phyloP scores from a whole-genome alignment of 148 eudicot species.

The Amaranthus hypochondriacus region DNA sequence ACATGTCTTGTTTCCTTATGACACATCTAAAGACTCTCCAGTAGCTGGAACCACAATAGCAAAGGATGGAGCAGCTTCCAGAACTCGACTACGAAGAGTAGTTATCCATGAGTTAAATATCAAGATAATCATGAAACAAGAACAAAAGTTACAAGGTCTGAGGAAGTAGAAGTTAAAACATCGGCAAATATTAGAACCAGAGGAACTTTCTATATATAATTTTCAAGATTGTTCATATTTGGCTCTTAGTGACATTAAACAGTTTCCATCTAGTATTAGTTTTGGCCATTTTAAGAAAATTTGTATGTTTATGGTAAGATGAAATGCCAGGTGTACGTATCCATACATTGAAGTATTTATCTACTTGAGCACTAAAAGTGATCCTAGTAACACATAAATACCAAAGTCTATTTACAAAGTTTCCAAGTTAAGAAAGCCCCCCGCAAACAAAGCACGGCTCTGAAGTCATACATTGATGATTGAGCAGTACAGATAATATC shows the following conservation, averaged over 20 bases:
- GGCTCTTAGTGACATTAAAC: not conserved
- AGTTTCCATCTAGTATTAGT: not conserved
- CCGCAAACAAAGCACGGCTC: not conserved
- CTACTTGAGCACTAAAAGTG: not conserved
- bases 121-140: not conserved
- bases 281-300: not conserved
- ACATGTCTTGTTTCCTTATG: constrained; percentile 58
- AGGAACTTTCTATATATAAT: not conserved
- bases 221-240: not conserved
- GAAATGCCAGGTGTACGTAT: not conserved
- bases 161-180: not conserved
- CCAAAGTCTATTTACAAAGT: not conserved
- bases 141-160: too few relatives aligned
- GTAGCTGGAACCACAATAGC: constrained; percentile 68
- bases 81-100: constrained; percentile 60
- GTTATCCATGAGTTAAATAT: constrained; percentile 4
- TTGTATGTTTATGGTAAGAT: not conserved
- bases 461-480: not conserved
- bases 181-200: not conserved
- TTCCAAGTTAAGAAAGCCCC: too few relatives aligned
- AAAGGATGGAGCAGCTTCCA: constrained; percentile 56
- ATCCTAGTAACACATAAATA: not conserved
- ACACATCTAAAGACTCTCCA: constrained; percentile 46
- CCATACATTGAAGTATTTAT: not conserved
- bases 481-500: not conserved